Percentiles rank a stretch among this genome's conserved stretches.
These are phyloP conservation scores for Solanum virginianum DNA, from an alignment of 257 asterid genomes.

Conservation along the genomic window DNA sequence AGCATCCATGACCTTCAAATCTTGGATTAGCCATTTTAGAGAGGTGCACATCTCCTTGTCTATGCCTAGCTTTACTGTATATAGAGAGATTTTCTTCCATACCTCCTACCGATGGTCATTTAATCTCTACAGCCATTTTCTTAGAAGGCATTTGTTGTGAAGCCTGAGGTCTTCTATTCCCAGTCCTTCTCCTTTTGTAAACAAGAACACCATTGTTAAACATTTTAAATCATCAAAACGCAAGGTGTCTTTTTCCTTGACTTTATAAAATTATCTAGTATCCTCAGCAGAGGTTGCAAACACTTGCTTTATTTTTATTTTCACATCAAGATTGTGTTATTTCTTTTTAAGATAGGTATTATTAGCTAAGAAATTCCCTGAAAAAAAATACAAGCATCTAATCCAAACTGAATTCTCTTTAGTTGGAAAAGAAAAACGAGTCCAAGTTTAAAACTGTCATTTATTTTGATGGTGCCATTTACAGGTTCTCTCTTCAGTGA, in stretches of 20 bases:
- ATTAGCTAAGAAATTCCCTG: background rate
- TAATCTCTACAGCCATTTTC: background rate
- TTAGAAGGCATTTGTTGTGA: background rate
- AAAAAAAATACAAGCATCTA: background rate
- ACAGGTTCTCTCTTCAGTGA: background rate
- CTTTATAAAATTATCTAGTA: background rate
- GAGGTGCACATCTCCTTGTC: background rate
- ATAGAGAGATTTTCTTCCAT: background rate
- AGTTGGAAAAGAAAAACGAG: background rate
- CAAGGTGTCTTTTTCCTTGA: background rate
- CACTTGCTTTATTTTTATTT: background rate
- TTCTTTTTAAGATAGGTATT: background rate
- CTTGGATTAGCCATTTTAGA: background rate
- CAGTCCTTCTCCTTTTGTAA: background rate
- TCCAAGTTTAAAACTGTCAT: background rate
- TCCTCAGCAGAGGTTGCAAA: background rate
- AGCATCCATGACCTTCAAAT: too few relatives aligned
- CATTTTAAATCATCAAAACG: background rate
- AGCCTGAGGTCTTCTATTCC: background rate
- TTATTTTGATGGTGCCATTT: background rate
- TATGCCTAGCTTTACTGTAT: background rate
- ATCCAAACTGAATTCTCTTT: background rate
- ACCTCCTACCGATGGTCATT: background rate
- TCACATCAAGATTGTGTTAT: background rate
- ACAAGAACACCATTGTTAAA: background rate